These are phyloP conservation scores for Penicillium lividum DNA, from an alignment of 495 filamentous ascomycete genomes.

Conservation along the genomic window DNA sequence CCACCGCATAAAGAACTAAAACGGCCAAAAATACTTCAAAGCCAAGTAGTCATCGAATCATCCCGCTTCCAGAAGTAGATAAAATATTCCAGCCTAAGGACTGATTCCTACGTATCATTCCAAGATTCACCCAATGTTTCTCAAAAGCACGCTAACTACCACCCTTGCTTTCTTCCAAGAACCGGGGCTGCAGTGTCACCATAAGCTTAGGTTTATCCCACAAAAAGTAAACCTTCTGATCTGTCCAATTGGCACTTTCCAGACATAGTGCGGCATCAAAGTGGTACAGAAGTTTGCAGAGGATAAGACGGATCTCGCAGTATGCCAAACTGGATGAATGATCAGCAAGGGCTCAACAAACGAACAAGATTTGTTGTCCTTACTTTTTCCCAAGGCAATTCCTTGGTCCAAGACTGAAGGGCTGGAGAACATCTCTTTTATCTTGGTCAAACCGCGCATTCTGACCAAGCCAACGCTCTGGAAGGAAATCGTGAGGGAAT, in stretches of 20 bases:
- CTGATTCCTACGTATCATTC: no score
- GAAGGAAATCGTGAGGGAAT: conserved; percentile 38
- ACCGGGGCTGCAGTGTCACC: conserved; percentile 16
- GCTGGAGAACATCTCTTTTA: conserved; percentile 38
- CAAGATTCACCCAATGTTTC: no score
- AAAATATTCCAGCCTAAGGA: no score
- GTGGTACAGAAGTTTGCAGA: conserved; percentile 52
- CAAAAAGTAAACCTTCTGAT: conserved; percentile 42
- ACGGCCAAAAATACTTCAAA: no score
- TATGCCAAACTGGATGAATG: conserved; percentile 47
- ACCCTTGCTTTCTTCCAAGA: not conserved
- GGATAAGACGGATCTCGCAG: conserved; percentile 55
- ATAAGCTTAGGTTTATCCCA: conserved; percentile 50
- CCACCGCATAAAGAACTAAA: no score
- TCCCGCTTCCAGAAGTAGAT: no score
- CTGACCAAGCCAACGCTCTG: conserved; percentile 48
- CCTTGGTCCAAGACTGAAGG: conserved; percentile 45
- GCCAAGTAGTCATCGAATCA: no score
- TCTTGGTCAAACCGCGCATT: conserved; percentile 33
- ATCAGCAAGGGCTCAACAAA: conserved; percentile 4
- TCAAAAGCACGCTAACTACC: not conserved
- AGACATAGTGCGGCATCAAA: conserved; percentile 51
- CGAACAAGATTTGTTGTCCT: not conserved
- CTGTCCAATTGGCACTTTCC: conserved; percentile 36
- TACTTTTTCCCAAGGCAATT: conserved; percentile 47